A percentile compares a stretch with the other conserved stretches of the same genome.
These are phyloP conservation scores for Ustilago curta DNA, from an alignment of 1,284 basidiomycete species.

Conservation along the genomic window DNA sequence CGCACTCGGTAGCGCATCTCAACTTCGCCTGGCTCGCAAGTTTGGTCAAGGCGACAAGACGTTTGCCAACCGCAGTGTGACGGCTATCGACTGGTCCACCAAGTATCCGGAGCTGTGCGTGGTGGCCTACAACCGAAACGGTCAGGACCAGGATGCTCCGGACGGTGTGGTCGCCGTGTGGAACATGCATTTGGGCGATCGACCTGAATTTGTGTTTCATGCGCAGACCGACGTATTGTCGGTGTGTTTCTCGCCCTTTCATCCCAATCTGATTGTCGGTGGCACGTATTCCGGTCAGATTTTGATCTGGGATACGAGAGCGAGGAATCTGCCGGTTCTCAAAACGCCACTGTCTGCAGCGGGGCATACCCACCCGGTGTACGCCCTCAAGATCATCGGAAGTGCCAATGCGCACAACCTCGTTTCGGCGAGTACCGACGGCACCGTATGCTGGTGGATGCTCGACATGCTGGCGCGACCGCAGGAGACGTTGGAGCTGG, in stretches of 20 bases:
- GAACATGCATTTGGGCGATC: slow-evolving; percentile 93
- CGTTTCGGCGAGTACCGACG: slow-evolving; percentile 94
- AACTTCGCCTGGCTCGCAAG: slow-evolving; percentile 46
- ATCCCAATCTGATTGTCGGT: slow-evolving; percentile 95
- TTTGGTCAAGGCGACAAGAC: slow-evolving; percentile 58
- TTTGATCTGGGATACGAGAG: slow-evolving; percentile 97
- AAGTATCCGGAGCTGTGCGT: slow-evolving; percentile 97
- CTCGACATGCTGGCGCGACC: slow-evolving; percentile 98
- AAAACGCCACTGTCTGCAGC: slow-evolving; percentile 90
- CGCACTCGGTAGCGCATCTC: slow-evolving; percentile 10
- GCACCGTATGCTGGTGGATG: slow-evolving; percentile 95
- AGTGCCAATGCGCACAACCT: slow-evolving; percentile 98
- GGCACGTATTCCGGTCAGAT: slow-evolving; percentile 99
- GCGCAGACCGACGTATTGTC: slow-evolving; percentile 97
- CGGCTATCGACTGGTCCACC: slow-evolving; percentile 95
- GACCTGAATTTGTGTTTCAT: slow-evolving; percentile 97
- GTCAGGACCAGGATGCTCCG: slow-evolving; percentile 77
- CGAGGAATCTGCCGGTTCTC: slow-evolving; percentile 86
- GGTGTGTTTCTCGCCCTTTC: slow-evolving; percentile 95
- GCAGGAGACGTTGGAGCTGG: slow-evolving; percentile 60
- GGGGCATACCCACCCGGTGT: slow-evolving; percentile 98
- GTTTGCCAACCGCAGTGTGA: slow-evolving; percentile 85
- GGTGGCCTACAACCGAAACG: slow-evolving; percentile 97
- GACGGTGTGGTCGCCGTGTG: slow-evolving; percentile 97
- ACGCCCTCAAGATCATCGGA: slow-evolving; percentile 95